Evolutionary conservation across 495 filamentous ascomycete genomes (phyloP).

Genomic region (Jackrogersella multiformis): DNA sequence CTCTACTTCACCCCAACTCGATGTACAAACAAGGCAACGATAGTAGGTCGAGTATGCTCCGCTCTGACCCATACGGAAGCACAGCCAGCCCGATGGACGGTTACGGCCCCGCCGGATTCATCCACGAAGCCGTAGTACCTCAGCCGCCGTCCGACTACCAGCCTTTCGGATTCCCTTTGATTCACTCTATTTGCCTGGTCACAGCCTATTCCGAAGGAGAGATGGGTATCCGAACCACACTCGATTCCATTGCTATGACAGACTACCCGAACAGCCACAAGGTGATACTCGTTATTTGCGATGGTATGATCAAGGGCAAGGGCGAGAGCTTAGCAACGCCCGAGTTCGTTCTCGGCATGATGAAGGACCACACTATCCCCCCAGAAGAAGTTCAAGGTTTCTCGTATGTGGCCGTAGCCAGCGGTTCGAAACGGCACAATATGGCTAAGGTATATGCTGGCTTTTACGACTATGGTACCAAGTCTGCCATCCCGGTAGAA

Average conservation of each 20-base stretch:
- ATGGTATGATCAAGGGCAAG: slow-evolving; percentile 96
- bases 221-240: slow-evolving; percentile 88
- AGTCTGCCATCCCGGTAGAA: slow-evolving; percentile 78
- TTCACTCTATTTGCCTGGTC: slow-evolving; percentile 91
- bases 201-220: slow-evolving; percentile 98
- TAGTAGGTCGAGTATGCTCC: slow-evolving; percentile 66
- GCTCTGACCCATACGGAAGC: slow-evolving; percentile 59
- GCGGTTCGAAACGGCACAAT: slow-evolving; percentile 96
- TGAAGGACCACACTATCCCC: slow-evolving; percentile 85
- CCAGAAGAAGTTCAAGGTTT: slow-evolving; percentile 84
- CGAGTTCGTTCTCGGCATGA: slow-evolving; percentile 90
- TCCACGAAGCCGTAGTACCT: slow-evolving; percentile 94
- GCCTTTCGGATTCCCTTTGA: slow-evolving; percentile 93
- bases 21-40: slow-evolving; percentile 80
- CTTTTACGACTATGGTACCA: slow-evolving; percentile 94
- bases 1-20: slow-evolving; percentile 72
- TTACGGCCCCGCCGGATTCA: slow-evolving; percentile 88
- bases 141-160: slow-evolving; percentile 98
- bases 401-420: slow-evolving; percentile 96
- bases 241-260: slow-evolving; percentile 96
- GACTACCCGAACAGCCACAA: slow-evolving; percentile 99
- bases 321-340: slow-evolving; percentile 89
- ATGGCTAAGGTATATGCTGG: slow-evolving; percentile 99
- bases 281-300: slow-evolving; percentile 92
- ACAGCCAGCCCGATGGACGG: slow-evolving; percentile 71